Conservation (phyloP, 768 basidiomycete species). For the Mycena latifolia region DNA sequence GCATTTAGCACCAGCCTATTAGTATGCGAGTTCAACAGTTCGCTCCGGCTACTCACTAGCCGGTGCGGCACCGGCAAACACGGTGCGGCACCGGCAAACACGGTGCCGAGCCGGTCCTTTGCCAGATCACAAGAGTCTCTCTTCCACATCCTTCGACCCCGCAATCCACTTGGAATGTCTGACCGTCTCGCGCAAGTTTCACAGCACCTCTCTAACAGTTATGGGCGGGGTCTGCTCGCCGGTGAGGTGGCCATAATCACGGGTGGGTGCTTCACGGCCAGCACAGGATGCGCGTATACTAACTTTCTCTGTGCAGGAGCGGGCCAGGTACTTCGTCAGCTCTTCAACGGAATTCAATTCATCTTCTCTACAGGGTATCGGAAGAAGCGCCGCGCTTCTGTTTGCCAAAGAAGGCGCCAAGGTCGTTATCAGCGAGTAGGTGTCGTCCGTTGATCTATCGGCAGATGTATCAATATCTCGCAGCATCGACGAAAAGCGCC, state of each 20-base stretch:
- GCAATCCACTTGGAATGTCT: conserved; percentile 56
- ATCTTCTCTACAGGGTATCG: conserved; percentile 72
- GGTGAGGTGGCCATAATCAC: conserved; percentile 91
- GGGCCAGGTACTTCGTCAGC: conserved; percentile 67
- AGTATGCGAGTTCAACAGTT: too few relatives aligned
- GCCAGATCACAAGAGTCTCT: too few relatives aligned
- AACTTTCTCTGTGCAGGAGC: conserved; percentile 60
- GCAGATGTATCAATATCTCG: background rate
- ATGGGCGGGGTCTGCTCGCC: conserved; percentile 70
- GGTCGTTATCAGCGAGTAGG: conserved; percentile 86
- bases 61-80: too few relatives aligned
- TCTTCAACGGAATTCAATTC: conserved; percentile 11
- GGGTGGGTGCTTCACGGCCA: conserved; percentile 56
- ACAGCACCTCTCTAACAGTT: conserved; percentile 70
- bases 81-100: too few relatives aligned
- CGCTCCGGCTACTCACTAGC: too few relatives aligned
- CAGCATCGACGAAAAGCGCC: conserved; percentile 81
- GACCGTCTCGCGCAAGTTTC: conserved; percentile 77
- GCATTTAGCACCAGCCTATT: too few relatives aligned
- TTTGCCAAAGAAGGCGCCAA: conserved; percentile 91
- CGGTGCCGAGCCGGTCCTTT: too few relatives aligned
- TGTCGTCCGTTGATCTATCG: conserved; percentile 24
- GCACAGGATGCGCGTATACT: background rate
- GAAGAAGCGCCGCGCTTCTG: conserved; percentile 77
- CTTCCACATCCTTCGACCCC: too few relatives aligned